Conservation (phyloP, 371 early-diverging fungal genomes). For the Mortierella sp. region DNA sequence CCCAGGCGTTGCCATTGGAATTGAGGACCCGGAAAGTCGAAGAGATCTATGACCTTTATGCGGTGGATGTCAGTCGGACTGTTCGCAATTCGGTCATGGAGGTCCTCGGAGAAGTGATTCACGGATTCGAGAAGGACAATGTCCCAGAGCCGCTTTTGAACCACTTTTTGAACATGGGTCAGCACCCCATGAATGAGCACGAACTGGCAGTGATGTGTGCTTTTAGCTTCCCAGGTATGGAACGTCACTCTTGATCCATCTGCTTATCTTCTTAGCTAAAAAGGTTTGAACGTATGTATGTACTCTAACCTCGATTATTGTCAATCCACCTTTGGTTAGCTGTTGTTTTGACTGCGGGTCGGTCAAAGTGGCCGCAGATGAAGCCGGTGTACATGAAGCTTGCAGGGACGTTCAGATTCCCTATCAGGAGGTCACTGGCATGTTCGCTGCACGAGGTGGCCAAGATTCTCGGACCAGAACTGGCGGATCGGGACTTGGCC, state of each 20-base stretch:
- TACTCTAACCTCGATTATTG: background rate
- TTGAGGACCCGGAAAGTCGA: slow-evolving; percentile 54
- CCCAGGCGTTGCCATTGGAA: slow-evolving; percentile 61
- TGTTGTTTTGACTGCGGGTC: slow-evolving; percentile 69
- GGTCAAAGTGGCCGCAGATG: slow-evolving; percentile 62
- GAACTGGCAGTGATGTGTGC: slow-evolving; percentile 69
- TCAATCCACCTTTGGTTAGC: slow-evolving; percentile 29
- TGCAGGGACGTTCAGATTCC: slow-evolving; percentile 38
- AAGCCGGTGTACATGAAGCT: slow-evolving; percentile 42
- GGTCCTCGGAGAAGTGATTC: slow-evolving; percentile 66
- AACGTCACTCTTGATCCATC: no score
- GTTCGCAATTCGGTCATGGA: slow-evolving; percentile 69
- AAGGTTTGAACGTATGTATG: no score
- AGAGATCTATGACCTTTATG: slow-evolving; percentile 60
- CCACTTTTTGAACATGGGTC: slow-evolving; percentile 30
- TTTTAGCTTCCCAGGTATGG: slow-evolving; percentile 64
- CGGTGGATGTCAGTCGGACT: slow-evolving; percentile 68
- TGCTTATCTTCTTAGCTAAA: no score
- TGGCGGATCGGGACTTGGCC: slow-evolving; percentile 67
- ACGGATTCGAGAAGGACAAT: slow-evolving; percentile 53
- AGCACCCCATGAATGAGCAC: slow-evolving; percentile 57
- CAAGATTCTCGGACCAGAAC: slow-evolving; percentile 67
- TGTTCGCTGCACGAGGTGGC: slow-evolving; percentile 72
- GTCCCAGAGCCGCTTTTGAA: slow-evolving; percentile 62
- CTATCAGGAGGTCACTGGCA: slow-evolving; percentile 64